A percentile compares a stretch with the other conserved stretches of the same genome.
phyloP scores from a whole-genome alignment of 345 rosid genomes.

The Syzygium grande region DNA sequence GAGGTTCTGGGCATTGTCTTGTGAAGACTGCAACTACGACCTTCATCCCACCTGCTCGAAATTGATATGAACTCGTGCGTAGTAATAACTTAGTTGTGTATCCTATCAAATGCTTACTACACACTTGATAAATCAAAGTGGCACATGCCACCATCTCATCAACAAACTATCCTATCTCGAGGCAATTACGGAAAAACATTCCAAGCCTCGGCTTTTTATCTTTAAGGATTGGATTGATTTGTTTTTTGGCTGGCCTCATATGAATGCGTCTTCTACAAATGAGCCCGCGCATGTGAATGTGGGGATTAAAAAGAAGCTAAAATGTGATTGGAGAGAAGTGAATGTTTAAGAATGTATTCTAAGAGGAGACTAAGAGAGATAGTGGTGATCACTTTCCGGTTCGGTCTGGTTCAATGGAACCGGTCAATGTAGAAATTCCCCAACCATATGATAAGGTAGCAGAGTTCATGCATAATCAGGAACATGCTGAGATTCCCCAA shows the following conservation, averaged over 20 bases:
- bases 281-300: neutral
- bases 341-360: neutral
- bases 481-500: too few relatives aligned
- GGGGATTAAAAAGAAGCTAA: neutral
- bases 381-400: too few relatives aligned
- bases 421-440: too few relatives aligned
- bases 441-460: too few relatives aligned
- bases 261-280: neutral
- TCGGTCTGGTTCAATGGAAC: too few relatives aligned
- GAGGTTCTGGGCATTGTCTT: conserved; percentile 76
- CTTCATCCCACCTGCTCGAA: conserved; percentile 70
- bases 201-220: neutral
- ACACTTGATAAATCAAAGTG: neutral
- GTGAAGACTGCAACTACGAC: conserved; percentile 62
- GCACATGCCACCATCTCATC: neutral
- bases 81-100: neutral
- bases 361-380: neutral
- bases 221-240: neutral
- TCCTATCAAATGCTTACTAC: neutral
- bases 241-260: neutral
- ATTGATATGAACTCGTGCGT: neutral
- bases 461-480: too few relatives aligned
- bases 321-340: neutral
- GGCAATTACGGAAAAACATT: neutral
- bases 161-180: neutral